phyloP scores from a whole-genome alignment of 306 rosid genomes.

The Prunus campanulata region DNA sequence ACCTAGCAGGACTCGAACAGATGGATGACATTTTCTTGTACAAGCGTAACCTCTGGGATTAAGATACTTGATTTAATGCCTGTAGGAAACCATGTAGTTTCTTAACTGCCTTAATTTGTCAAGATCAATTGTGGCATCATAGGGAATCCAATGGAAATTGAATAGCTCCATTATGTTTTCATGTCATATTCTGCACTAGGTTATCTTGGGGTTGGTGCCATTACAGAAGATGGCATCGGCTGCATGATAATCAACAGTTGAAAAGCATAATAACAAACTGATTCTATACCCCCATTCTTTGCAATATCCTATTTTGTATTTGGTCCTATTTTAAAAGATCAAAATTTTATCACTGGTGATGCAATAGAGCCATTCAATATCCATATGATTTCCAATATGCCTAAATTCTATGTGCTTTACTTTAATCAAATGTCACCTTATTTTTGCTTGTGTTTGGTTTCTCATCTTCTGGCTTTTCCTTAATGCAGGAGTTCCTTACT shows the following conservation, averaged over 20 bases:
- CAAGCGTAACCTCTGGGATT: slow-evolving; percentile 67
- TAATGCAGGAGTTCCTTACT: slow-evolving; percentile 64
- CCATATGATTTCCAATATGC: slow-evolving; percentile 34
- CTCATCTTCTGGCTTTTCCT: slow-evolving; percentile 22
- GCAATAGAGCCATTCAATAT: slow-evolving; percentile 44
- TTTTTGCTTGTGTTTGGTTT: slow-evolving; percentile 19
- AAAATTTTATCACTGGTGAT: slow-evolving; percentile 11
- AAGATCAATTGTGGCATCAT: slow-evolving; percentile 32
- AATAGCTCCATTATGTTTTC: slow-evolving; percentile 47
- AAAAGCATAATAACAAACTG: slow-evolving; percentile 27
- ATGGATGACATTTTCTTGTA: slow-evolving; percentile 81
- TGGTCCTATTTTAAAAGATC: slow-evolving; percentile 9
- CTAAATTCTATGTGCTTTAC: slow-evolving; percentile 6
- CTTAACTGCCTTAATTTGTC: slow-evolving; percentile 35
- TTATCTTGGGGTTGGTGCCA: slow-evolving; percentile 26
- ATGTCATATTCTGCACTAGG: slow-evolving; percentile 30
- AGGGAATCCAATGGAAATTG: slow-evolving; percentile 43
- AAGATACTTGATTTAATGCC: slow-evolving; percentile 53
- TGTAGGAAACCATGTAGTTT: slow-evolving; percentile 47
- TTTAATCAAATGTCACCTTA: slow-evolving; percentile 3
- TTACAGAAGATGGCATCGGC: slow-evolving; percentile 3
- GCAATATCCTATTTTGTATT: slow-evolving; percentile 33
- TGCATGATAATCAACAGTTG: slow-evolving; percentile 16
- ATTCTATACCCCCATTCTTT: slow-evolving; percentile 8
- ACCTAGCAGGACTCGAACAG: slow-evolving; percentile 46